These are phyloP conservation scores for Dalbergia cultrata DNA, from an alignment of 306 rosid genomes.

Conservation along the genomic window DNA sequence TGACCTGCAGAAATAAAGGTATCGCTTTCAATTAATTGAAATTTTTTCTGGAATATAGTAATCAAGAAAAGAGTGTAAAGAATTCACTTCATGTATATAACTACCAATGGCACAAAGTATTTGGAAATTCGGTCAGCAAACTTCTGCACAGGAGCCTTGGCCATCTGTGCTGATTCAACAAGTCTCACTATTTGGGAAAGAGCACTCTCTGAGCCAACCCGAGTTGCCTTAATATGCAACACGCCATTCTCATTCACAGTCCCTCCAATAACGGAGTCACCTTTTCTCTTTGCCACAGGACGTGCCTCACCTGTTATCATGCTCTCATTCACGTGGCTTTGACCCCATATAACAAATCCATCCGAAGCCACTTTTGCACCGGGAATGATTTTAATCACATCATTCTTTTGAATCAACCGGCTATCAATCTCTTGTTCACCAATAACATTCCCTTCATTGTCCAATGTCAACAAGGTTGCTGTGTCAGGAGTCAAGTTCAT, in stretches of 20 bases:
- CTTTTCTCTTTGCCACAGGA: slow-evolving; percentile 65
- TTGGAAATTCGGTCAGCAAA: slow-evolving; percentile 81
- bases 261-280: slow-evolving; percentile 78
- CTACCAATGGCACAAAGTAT: slow-evolving; percentile 80
- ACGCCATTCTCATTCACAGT: slow-evolving; percentile 82
- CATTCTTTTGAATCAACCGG: slow-evolving; percentile 73
- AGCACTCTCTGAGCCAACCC: slow-evolving; percentile 83
- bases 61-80: background rate
- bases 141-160: slow-evolving; percentile 87
- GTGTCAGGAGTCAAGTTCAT: slow-evolving; percentile 76
- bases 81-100: background rate
- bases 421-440: slow-evolving; percentile 65
- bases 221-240: slow-evolving; percentile 70
- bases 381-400: slow-evolving; percentile 67
- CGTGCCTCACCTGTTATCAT: slow-evolving; percentile 88
- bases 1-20: slow-evolving; percentile 57
- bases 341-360: slow-evolving; percentile 75
- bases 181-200: slow-evolving; percentile 80
- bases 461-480: slow-evolving; percentile 62
- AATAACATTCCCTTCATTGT: slow-evolving; percentile 58
- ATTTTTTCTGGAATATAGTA: background rate
- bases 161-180: slow-evolving; percentile 87
- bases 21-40: slow-evolving; percentile 2
- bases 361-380: slow-evolving; percentile 80
- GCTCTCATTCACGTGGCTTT: slow-evolving; percentile 82